phyloP scores from a whole-genome alignment of 1,139 yeast species.

The Pichia sp. region DNA sequence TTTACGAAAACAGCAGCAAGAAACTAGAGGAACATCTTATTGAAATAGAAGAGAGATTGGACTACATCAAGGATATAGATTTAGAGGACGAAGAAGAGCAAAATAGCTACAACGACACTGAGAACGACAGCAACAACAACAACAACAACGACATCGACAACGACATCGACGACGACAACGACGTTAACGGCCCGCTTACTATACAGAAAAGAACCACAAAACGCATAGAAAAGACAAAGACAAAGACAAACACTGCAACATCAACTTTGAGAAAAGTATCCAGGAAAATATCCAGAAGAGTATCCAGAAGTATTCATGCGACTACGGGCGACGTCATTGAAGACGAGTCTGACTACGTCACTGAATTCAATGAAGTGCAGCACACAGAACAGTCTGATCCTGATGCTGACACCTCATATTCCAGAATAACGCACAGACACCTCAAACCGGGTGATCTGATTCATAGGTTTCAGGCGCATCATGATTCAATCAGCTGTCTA shows the following conservation, averaged over 20 bases:
- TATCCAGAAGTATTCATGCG: neutral
- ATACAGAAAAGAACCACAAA: neutral
- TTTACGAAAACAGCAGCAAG: slow-evolving; percentile 50
- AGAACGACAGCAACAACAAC: slow-evolving; percentile 2
- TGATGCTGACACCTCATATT: slow-evolving; percentile 6
- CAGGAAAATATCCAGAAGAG: neutral
- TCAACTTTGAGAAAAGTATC: neutral
- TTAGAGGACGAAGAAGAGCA: slow-evolving; percentile 13
- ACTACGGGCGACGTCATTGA: neutral
- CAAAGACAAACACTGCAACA: neutral
- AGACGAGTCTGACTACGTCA: slow-evolving; percentile 3
- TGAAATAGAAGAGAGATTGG: slow-evolving; percentile 33
- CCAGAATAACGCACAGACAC: slow-evolving; percentile 29
- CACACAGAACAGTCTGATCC: neutral
- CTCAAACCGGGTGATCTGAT: slow-evolving; percentile 52
- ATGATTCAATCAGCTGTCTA: slow-evolving; percentile 41
- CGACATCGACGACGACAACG: neutral
- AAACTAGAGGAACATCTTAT: slow-evolving; percentile 39
- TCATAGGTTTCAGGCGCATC: slow-evolving; percentile 43
- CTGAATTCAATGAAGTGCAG: slow-evolving; percentile 4
- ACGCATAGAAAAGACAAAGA: neutral
- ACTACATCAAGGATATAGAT: slow-evolving; percentile 24
- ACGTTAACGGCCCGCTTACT: neutral
- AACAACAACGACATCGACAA: neutral
- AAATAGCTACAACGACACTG: slow-evolving; percentile 13